A percentile compares a stretch with the other conserved stretches of the same genome.
These are phyloP conservation scores for Oryza longistaminata DNA, from an alignment of 176 grass and related monocot genomes.

Conservation along the genomic window DNA sequence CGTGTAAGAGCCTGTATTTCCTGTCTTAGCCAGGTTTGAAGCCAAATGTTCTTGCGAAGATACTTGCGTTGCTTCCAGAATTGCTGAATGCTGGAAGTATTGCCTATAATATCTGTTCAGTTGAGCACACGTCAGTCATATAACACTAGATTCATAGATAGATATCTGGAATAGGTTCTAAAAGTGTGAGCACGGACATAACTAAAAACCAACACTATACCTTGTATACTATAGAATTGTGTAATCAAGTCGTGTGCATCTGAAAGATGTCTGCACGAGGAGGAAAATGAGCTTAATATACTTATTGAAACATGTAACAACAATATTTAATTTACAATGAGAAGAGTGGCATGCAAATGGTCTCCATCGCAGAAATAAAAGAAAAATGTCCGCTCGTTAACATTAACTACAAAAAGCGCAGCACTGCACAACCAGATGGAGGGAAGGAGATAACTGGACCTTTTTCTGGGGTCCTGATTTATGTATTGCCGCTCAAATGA, in stretches of 20 bases:
- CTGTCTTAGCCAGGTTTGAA: conserved; percentile 54
- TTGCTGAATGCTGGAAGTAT: conserved; percentile 26
- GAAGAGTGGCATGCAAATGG: neutral
- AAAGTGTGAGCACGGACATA: neutral
- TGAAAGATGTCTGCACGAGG: conserved; percentile 36
- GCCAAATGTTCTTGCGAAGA: conserved; percentile 46
- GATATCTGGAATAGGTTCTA: no score
- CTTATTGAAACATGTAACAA: neutral
- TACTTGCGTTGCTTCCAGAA: conserved; percentile 52
- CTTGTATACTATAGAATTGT: conserved; percentile 48
- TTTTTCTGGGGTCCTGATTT: conserved; percentile 53
- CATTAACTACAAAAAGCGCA: no score
- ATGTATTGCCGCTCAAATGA: conserved; percentile 49
- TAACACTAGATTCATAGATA: neutral
- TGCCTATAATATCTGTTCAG: conserved; percentile 33
- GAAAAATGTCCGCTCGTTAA: neutral
- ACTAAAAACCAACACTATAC: conserved; percentile 9
- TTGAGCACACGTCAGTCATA: neutral
- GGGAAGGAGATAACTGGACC: conserved; percentile 22
- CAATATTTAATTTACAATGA: neutral
- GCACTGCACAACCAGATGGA: neutral
- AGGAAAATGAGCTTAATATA: neutral
- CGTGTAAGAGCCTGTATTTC: conserved; percentile 62
- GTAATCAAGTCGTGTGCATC: conserved; percentile 34
- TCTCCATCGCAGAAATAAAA: neutral